Base-by-base conservation (phyloP, 768 basidiomycete species). In the Ramaria sp. region DNA sequence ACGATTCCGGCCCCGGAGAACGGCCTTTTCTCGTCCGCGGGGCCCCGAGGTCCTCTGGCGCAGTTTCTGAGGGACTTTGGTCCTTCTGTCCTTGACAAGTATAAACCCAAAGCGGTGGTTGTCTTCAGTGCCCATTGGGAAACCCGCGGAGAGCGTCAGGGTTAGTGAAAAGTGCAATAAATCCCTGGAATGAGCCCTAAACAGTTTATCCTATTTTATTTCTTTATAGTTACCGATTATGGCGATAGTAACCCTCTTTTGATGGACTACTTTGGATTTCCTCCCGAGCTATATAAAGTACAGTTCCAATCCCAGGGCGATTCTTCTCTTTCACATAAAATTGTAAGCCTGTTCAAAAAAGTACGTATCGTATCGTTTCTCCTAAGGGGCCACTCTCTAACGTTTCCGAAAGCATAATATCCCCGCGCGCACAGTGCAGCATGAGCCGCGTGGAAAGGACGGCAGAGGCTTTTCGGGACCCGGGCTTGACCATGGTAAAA, bases 51-150 rank as follows among this genome's bases (percentile, higher is more conserved):
- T 0, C 73, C 76, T 1, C 68, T 85, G 16, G 77, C 76, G 1
- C 61, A 62, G 12, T 89, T 88, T 64, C 65, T 88, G 59, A 70
- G 67, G 42, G 74, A 81, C 55, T 86, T 88, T 66, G 85, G 85
- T 0, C 78, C 80, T 1, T 71, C 70, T 0, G 63, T 88, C 27
- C 60, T 87, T 39, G 62, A 76, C 54, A 88, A 87, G 65, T 90
- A 90, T 66, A 72, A 78, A 45, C 86, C 86, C 2, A 82, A 79
- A 62, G 86, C 77, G n/a, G 82, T 88, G 50, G 77, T 89, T 4
- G 85, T 88, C 1, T 87, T 88, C 69, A 85, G 82, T 58, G 87
- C 88, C 10, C 88, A 89, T 61, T 89, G 85, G 85, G 87, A 90
- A 63, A 82, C 84, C 1, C 50, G 55, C 10, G 73, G 69, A 1